These are phyloP conservation scores for Botrytis cinerea DNA, from an alignment of 2,329 filamentous ascomycete species.

Conservation along the genomic window DNA sequence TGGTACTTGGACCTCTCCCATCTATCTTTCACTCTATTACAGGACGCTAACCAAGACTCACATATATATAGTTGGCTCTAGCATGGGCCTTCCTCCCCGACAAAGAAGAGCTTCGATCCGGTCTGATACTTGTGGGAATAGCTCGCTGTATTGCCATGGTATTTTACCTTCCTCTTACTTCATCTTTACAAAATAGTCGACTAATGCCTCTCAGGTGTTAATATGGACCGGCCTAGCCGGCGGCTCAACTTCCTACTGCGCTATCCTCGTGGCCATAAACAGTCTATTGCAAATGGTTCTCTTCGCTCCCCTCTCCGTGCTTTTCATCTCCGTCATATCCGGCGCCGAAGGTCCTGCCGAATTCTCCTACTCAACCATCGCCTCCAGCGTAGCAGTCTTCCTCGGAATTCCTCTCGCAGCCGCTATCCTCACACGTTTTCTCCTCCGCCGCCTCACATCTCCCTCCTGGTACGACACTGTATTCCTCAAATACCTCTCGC, in stretches of 20 bases:
- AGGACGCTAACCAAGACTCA: not conserved
- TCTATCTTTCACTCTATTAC: not conserved
- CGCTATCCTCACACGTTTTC: constrained; percentile 73
- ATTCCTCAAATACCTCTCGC: constrained; percentile 70
- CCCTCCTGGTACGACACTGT: constrained; percentile 63
- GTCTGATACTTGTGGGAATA: constrained; percentile 79
- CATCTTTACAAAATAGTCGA: not conserved
- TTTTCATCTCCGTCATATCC: constrained; percentile 72
- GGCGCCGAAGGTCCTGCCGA: constrained; percentile 45
- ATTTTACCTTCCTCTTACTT: not conserved
- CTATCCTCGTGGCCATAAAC: constrained; percentile 75
- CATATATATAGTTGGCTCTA: constrained; percentile 51
- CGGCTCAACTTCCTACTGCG: constrained; percentile 81
- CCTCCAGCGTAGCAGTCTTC: constrained; percentile 80
- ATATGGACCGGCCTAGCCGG: constrained; percentile 80
- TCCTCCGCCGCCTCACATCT: constrained; percentile 56
- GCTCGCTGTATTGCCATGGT: constrained; percentile 90
- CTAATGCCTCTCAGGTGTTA: constrained; percentile 43
- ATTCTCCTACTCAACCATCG: constrained; percentile 66
- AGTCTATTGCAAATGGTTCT: constrained; percentile 74
- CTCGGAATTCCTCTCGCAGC: constrained; percentile 81
- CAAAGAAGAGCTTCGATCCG: constrained; percentile 58
- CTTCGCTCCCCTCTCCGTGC: constrained; percentile 64
- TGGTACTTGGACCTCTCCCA: constrained; percentile 49
- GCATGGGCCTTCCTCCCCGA: constrained; percentile 70